Base-by-base conservation (phyloP, 176 grass and related monocot species). In the Aegilops longissima region DNA sequence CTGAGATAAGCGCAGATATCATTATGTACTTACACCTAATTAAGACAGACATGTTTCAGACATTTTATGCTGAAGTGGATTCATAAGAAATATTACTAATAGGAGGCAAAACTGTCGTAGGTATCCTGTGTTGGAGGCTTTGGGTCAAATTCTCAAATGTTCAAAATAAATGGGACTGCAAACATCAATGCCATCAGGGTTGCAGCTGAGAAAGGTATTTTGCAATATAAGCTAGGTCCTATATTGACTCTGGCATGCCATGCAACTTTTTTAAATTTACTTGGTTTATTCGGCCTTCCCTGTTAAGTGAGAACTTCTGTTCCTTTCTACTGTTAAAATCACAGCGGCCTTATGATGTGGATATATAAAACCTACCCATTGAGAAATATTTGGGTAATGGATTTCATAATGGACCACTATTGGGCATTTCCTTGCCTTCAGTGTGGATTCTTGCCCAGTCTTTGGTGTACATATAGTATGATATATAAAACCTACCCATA, bases 81-180 rank as follows among this genome's bases (percentile, higher is more conserved):
- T 78, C 23, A 31, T 73, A 9, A 44, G 33, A 83, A 65, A 64
- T 80, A 20, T 42, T 44, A 44, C 87, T 82, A 45, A 83, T 49
- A 39, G 21, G 17, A 52, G 52, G 40, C n/a, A 83, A 72, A 86
- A 70, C 13, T 95, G 21, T 73, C 73, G 35, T 70, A 98, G 96
- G 79, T 98, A 84, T 98, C 96, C 82, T 98, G 96, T 84, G 93
- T 98, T 85, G 96, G 96, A 79, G 92, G 91, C 56, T 98, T 98
- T 92, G 96, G 96, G 31, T 95, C 93, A 40, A 95, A 94, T 86
- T 94, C 96, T 58, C 85, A 91, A 33, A 98, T 98, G 96, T 92
- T 92, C 84, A 98, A 98, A 81, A 67, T 98, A 75, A 98, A 98
- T 87, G 96, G 96, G 45, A 95, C 96, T 70, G 90, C 93, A 80